A percentile compares a stretch with the other conserved stretches of the same genome.
Conservation (phyloP, 75 land plant species). For the Gnetum montanum region DNA sequence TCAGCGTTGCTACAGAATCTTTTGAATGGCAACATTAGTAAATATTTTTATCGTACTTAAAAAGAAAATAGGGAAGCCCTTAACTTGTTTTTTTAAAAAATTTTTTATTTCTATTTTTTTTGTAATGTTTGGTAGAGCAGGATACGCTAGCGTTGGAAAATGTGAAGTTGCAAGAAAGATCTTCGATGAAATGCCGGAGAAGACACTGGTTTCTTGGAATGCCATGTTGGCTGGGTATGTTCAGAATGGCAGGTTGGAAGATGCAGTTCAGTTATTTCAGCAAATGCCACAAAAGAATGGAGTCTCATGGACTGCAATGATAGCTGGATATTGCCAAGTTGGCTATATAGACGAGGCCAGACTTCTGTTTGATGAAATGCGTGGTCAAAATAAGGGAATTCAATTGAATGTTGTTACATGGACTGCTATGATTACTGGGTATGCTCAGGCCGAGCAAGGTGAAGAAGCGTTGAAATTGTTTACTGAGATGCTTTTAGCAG, state of each 20-base stretch:
- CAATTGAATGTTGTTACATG: background rate
- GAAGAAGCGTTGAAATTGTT: background rate
- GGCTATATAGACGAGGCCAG: background rate
- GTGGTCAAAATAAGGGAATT: no score
- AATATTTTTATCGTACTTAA: no score
- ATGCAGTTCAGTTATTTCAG: constrained; percentile 15
- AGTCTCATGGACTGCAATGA: constrained; percentile 11
- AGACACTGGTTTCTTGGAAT: constrained; percentile 50
- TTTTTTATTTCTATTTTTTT: no score
- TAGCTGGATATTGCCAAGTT: constrained; percentile 6
- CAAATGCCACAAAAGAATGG: constrained; percentile 6
- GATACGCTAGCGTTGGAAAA: no score
- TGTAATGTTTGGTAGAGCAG: no score
- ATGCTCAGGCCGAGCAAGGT: background rate
- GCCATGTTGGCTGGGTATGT: constrained; percentile 46
- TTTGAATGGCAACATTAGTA: no score
- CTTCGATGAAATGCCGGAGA: no score
- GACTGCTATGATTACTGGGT: background rate
- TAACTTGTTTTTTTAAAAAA: no score
- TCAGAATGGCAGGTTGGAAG: constrained; percentile 35
- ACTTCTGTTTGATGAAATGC: background rate
- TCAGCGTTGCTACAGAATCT: no score
- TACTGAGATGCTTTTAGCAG: background rate
- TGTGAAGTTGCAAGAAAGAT: no score
- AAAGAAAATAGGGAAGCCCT: no score